Evolutionary conservation across 306 rosid species (phyloP), one percentile per base, ranked within the genome.

Genomic region (Quercus rubra): DNA sequence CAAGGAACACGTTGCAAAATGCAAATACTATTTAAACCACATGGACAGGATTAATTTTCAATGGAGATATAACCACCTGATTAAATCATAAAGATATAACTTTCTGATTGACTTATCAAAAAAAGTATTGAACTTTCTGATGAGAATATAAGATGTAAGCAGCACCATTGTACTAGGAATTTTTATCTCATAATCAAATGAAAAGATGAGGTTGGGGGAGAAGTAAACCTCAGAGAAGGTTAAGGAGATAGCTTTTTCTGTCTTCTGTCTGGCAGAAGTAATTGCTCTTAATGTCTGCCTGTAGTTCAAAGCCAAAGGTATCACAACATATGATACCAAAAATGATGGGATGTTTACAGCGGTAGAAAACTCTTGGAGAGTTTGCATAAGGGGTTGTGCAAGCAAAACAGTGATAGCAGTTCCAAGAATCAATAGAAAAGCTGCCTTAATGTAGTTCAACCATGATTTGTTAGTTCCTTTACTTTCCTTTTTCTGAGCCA

Each of bases 211-310:
- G 63, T 51, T 14, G 23, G 13, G 58, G 30, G 33, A 30, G 27
- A 67, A 55, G 75, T 71, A 74, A 38, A 85, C 89, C 89, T 82
- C 86, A 8, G 89, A 85, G 30, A 85, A 76, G 56, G 84, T 68
- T 59, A 85, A 82, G 19, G 89, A 85, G 28, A 82, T 77, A 28
- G 77, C 82, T 15, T 73, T 73, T 52, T 79, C 75, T 0, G 89
- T 79, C 80, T 79, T 86, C 18, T 67, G 52, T 70, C 35, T 70
- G 31, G 89, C 82, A 52, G 86, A 82, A 41, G 74, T 66, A 59
- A 86, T 61, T 10, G 75, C 38, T 35, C 12, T 20, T 8, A 76
- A 20, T 6, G 78, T 79, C 77, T 67, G 80, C 55, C 84, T 70
- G 64, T 41, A 68, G 76, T 59, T 86, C 69, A 79, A 46, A 21